phyloP scores from a whole-genome alignment of 2,329 filamentous ascomycete genomes.

The Cryphonectria naterciae region DNA sequence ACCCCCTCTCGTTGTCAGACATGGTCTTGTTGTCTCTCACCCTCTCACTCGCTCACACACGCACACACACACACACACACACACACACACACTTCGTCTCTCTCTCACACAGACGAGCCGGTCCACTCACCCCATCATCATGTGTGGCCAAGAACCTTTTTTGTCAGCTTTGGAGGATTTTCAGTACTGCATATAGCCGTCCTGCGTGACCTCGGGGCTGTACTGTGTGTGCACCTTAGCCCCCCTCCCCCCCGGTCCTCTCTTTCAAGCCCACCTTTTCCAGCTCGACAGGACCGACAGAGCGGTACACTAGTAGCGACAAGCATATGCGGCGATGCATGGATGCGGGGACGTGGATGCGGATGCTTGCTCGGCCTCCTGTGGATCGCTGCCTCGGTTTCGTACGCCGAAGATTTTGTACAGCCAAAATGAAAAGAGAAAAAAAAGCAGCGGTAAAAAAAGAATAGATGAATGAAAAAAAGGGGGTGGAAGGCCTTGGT shows the following conservation, averaged over 20 bases:
- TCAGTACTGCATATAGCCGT: neutral
- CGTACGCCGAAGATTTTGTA: neutral
- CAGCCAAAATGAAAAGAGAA: too few relatives aligned
- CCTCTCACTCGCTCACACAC: neutral
- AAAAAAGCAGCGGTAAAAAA: neutral
- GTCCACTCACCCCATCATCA: neutral
- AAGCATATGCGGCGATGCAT: slow-evolving; percentile 13
- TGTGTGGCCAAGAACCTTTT: neutral
- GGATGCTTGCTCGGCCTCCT: neutral
- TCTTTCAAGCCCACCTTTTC: neutral
- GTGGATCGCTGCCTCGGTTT: neutral
- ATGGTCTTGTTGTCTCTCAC: neutral
- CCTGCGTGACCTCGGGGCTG: neutral
- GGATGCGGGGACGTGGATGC: slow-evolving; percentile 14
- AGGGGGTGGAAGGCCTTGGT: too few relatives aligned
- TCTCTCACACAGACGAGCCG: neutral
- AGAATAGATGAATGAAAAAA: neutral
- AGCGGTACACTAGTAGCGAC: slow-evolving; percentile 12
- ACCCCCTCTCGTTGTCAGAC: neutral
- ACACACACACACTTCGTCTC: neutral
- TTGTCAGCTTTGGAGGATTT: neutral
- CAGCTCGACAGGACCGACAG: slow-evolving; percentile 13
- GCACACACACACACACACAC: neutral
- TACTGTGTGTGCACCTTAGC: neutral
- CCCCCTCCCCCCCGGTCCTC: neutral